Evolutionary conservation across 2,329 filamentous ascomycete species (phyloP), one percentile per base, ranked within the genome.

Genomic region (Sclerotinia nivalis): DNA sequence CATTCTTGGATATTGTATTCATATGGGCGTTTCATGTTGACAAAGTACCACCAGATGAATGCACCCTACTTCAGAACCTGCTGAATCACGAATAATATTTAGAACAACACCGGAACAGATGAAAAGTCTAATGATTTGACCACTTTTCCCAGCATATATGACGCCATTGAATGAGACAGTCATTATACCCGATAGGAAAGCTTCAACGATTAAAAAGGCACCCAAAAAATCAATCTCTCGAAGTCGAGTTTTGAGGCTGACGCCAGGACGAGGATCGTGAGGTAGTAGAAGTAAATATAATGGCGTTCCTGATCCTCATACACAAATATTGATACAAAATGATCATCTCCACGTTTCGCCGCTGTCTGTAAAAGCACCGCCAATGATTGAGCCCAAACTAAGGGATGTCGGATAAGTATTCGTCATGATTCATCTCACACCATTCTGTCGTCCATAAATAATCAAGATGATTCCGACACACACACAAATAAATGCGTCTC

Each of bases 271-370:
- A n/a, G 34, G 50, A 31, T n/a, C 10, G 22, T 37, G 50, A 34
- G 50, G 37, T 25, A 59, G n/a, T 13, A n/a, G 31, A 28, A 68
- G 59, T 34, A 50, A 34, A 37, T 60, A 59, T 31, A 31, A 22
- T 31, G 20, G 40, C 13, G 54, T 52, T 12, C 10, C 20, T 34
- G n/a, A 8, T 25, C 31, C 56, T 25, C 34, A 2, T 22, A 40
- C 40, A 18, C 56, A 59, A 22, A 59, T n/a, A 55, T 75, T 74
- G 40, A 72, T 66, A 56, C 73, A 79, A 2, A 83, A 76, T 4
- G 81, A 75, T 72, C 81, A 81, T 2, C 78, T 72, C 59, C 82
- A 74, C 2, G 79, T 69, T 13, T 55, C 79, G 2, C 76, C 71
- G 8, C 73, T 73, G 50, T 80, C 76, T 9, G 77, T 71, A 43